Evolutionary conservation across 2,329 filamentous ascomycete genomes (phyloP), one percentile per base, ranked within the genome.

Genomic region (Teratosphaeria nubilosa): DNA sequence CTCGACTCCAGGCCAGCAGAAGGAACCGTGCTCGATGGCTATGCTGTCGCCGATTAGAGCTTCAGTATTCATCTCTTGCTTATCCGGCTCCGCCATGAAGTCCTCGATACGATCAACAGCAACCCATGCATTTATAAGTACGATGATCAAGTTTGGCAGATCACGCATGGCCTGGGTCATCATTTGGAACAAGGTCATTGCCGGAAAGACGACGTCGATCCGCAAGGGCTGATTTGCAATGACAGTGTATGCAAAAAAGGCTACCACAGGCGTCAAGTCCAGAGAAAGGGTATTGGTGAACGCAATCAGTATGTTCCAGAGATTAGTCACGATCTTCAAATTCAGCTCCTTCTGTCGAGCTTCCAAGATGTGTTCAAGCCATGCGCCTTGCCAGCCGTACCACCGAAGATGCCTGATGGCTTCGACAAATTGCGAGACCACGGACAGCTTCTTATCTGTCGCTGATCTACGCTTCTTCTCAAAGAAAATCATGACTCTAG

Each of bases 51-150:
- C 66, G 20, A 66, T 65, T 13, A 70, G 68, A 27, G 69, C 69
- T 53, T 70, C 73, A 52, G 69, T 73, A 13, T 69, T 69, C 20
- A 73, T 69, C 52, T 69, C 64, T 32, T 68, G 60, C 64, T 90
- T 90, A 66, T 96, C 84, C 0, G 89, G 89, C 71, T 96, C 91
- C 0, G 78, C 76, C 89, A 96, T 95, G 74, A 95, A 96, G 24
- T 82, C 80, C 66, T 95, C 88, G 22, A 96, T 90, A 63, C 91
- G 86, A 9, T 82, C 83, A 62, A 95, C 83, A 0, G 91, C 87
- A 20, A 96, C 86, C n/a, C 82, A 85, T 0, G 90, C 88, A 66
- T 95, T 95, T 63, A 95, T 80, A 4, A 92, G 74, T 0, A 86
- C 82, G 0, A 87, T 90, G 51, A 95, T 84, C 10, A 95, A 75